phyloP scores from a whole-genome alignment of 176 grass and related monocot genomes.

The Cenchrus fungigraminus region DNA sequence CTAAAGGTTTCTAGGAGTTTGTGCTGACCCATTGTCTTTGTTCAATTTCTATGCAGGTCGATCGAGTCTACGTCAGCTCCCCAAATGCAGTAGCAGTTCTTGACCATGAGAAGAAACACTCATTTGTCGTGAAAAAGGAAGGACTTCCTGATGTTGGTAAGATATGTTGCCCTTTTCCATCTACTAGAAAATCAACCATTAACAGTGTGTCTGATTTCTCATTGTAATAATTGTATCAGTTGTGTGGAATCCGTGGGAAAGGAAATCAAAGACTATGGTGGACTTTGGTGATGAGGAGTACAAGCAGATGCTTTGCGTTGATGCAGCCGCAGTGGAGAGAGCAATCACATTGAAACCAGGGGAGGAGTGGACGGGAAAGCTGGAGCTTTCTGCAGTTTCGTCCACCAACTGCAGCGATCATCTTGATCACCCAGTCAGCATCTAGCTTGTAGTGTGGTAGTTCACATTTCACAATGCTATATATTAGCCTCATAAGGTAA shows the following conservation, averaged over 20 bases:
- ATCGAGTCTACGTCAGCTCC: constrained; percentile 84
- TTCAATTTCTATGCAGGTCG: constrained; percentile 58
- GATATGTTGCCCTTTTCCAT: constrained; percentile 1
- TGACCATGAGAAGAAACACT: constrained; percentile 94
- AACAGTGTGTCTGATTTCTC: not conserved
- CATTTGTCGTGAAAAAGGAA: constrained; percentile 81
- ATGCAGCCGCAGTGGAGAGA: constrained; percentile 73
- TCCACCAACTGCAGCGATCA: constrained; percentile 85
- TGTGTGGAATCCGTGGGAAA: constrained; percentile 98
- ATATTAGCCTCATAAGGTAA: not conserved
- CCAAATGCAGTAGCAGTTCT: constrained; percentile 89
- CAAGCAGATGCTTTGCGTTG: constrained; percentile 90
- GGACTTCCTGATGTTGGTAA: constrained; percentile 90
- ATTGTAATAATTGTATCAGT: constrained; percentile 44
- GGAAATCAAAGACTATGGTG: constrained; percentile 65
- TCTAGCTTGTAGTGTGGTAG: constrained; percentile 35
- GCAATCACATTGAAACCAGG: constrained; percentile 69
- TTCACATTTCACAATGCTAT: constrained; percentile 1
- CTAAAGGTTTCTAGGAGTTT: not conserved
- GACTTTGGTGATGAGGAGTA: constrained; percentile 93
- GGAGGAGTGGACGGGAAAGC: constrained; percentile 90
- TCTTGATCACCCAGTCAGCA: constrained; percentile 60
- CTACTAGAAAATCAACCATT: not conserved
- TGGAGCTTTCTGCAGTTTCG: constrained; percentile 72
- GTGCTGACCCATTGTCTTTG: not conserved